Conservation (phyloP, 768 basidiomycete species). For the Pulveroboletus frians region DNA sequence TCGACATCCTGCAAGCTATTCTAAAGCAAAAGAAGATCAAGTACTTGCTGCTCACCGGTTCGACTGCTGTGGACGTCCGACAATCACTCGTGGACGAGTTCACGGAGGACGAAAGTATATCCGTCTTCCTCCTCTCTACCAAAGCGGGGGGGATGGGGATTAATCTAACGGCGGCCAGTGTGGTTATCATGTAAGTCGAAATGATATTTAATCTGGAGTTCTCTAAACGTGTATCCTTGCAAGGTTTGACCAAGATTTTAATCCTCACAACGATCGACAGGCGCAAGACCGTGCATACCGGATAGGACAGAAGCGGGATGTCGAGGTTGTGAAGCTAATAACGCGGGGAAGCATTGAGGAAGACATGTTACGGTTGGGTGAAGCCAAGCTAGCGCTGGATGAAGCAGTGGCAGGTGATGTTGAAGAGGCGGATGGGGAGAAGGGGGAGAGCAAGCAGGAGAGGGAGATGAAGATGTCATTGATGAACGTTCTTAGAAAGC, state of each 20-base stretch:
- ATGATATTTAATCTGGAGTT: not conserved
- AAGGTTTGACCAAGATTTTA: conserved; percentile 98
- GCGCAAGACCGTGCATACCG: conserved; percentile 97
- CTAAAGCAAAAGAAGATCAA: conserved; percentile 67
- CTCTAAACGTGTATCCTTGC: conserved; percentile 4
- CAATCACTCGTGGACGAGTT: conserved; percentile 96
- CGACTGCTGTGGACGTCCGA: conserved; percentile 88
- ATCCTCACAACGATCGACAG: conserved; percentile 95
- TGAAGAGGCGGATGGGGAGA: conserved; percentile 52
- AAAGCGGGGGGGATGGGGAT: conserved; percentile 97
- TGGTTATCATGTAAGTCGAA: conserved; percentile 76
- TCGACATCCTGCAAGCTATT: conserved; percentile 87
- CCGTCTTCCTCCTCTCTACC: conserved; percentile 86
- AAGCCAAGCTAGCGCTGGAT: conserved; percentile 88
- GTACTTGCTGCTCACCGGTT: conserved; percentile 84
- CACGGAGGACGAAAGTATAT: conserved; percentile 74
- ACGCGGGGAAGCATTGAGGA: conserved; percentile 92
- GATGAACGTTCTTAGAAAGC: conserved; percentile 77
- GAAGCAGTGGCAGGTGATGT: conserved; percentile 84
- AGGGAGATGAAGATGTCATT: conserved; percentile 82
- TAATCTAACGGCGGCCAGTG: conserved; percentile 92
- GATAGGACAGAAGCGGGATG: conserved; percentile 91
- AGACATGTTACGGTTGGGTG: conserved; percentile 85
- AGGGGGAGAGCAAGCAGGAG: conserved; percentile 61
- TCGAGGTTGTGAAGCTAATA: conserved; percentile 92